Evolutionary conservation across 2,329 filamentous ascomycete species (phyloP).

Genomic region (Neonectria punicea): DNA sequence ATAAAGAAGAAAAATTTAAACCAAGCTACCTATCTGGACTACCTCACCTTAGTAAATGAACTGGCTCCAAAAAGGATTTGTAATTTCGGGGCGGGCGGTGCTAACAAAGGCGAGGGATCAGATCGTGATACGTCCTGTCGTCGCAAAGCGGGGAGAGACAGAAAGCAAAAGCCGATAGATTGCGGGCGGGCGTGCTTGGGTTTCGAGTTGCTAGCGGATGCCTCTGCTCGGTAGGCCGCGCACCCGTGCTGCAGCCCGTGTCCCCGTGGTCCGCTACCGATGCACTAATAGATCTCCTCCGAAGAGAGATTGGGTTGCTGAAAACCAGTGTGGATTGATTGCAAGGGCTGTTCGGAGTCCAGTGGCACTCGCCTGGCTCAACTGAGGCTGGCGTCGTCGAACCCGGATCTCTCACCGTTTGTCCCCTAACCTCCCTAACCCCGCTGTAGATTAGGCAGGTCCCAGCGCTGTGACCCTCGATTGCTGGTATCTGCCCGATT

Average conservation of each 20-base stretch:
- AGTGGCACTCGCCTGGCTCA: not conserved
- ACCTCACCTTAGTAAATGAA: not conserved
- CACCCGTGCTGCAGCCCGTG: constrained; percentile 11
- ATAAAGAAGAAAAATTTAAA: too few relatives aligned
- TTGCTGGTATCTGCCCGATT: constrained; percentile 2
- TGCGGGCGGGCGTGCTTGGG: constrained; percentile 1
- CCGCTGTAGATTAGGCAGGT: constrained; percentile 8
- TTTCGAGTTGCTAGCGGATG: constrained; percentile 16
- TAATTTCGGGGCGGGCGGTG: constrained; percentile 2
- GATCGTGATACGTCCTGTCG: not conserved
- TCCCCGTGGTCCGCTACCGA: not conserved
- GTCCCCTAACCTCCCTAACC: constrained; percentile 9
- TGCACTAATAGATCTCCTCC: not conserved
- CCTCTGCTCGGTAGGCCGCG: not conserved
- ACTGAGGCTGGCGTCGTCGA: not conserved
- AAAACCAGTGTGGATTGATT: not conserved
- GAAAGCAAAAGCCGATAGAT: constrained; percentile 2
- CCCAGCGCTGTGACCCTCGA: not conserved
- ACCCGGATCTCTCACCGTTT: constrained; percentile 1
- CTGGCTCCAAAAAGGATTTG: not conserved
- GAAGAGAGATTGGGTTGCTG: not conserved
- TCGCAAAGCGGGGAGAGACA: not conserved
- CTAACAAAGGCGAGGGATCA: not conserved
- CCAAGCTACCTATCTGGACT: too few relatives aligned
- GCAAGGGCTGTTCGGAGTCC: too few relatives aligned